Evolutionary conservation across 176 grass and related monocot species (phyloP).

Genomic region (Avena insularis): DNA sequence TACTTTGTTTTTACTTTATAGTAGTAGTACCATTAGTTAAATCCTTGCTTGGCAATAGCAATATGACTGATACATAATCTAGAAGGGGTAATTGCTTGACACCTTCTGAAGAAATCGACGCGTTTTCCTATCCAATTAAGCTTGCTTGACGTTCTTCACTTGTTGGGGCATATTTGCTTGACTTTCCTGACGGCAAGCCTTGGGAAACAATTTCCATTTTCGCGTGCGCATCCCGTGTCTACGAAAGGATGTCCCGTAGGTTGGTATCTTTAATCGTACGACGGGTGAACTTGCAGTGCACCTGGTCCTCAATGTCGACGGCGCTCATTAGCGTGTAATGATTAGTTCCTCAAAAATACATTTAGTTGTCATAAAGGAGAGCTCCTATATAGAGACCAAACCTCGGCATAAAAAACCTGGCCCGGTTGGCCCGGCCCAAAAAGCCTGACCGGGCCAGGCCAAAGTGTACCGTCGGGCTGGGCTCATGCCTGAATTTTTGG

Average conservation of each 20-base stretch:
- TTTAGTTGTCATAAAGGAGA: too few species aligned
- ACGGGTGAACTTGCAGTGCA: conserved; percentile 34
- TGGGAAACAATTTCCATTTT: neutral
- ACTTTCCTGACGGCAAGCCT: neutral
- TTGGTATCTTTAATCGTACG: neutral
- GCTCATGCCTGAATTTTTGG: too few species aligned
- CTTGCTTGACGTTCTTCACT: neutral
- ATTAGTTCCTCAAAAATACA: neutral
- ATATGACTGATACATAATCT: neutral
- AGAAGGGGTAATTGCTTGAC: neutral
- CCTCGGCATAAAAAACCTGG: too few species aligned
- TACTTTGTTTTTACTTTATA: neutral
- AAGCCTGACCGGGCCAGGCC: too few species aligned
- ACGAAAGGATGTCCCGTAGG: neutral
- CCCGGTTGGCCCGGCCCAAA: too few species aligned
- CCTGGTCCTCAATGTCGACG: neutral
- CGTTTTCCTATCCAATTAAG: neutral
- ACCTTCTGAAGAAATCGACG: neutral
- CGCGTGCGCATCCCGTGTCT: neutral
- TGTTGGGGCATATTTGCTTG: neutral
- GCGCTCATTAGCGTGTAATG: neutral
- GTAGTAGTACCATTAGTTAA: neutral
- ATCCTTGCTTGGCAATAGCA: neutral
- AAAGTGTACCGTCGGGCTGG: too few species aligned
- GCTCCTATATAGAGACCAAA: too few species aligned